A percentile compares a stretch with the other conserved stretches of the same genome.
Evolutionary conservation across 23 red algal genomes (phyloP).

Genomic region (Porphyridium purpureum): DNA sequence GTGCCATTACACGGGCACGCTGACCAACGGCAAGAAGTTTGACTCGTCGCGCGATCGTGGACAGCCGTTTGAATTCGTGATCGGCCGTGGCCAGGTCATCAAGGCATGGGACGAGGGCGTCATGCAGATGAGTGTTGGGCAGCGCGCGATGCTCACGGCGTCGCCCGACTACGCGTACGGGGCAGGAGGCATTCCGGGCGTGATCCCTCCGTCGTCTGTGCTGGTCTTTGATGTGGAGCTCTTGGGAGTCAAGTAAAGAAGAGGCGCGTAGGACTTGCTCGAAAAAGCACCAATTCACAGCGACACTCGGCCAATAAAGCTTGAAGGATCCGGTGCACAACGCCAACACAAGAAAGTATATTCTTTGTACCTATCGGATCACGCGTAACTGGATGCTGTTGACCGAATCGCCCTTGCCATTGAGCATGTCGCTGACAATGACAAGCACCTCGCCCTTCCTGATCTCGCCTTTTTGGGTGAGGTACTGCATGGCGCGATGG

Average conservation of each 20-base stretch:
- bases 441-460: slow-evolving; percentile 47
- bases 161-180: slow-evolving; percentile 87
- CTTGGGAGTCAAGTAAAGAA: slow-evolving; percentile 13
- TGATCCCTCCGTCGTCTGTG: slow-evolving; percentile 60
- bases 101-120: slow-evolving; percentile 9
- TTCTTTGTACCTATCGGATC: slow-evolving; percentile 40
- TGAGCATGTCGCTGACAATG: slow-evolving; percentile 81
- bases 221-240: slow-evolving; percentile 93
- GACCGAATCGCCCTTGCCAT: slow-evolving; percentile 29
- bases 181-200: slow-evolving; percentile 57
- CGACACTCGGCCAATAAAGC: too few species aligned
- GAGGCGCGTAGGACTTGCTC: too few species aligned
- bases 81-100: slow-evolving; percentile 22
- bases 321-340: too few species aligned
- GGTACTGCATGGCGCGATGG: slow-evolving; percentile 20
- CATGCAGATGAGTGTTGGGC: slow-evolving; percentile 26
- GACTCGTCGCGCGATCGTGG: slow-evolving; percentile 17
- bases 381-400: slow-evolving; percentile 76
- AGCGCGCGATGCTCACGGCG: slow-evolving; percentile 45
- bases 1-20: slow-evolving; percentile 18
- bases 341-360: background rate
- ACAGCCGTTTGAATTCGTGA: slow-evolving; percentile 22
- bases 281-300: too few species aligned
- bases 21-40: slow-evolving; percentile 9
- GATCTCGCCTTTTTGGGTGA: slow-evolving; percentile 20